Base-by-base conservation (phyloP, 495 filamentous ascomycete species). In the Chaetomium fimeti region DNA sequence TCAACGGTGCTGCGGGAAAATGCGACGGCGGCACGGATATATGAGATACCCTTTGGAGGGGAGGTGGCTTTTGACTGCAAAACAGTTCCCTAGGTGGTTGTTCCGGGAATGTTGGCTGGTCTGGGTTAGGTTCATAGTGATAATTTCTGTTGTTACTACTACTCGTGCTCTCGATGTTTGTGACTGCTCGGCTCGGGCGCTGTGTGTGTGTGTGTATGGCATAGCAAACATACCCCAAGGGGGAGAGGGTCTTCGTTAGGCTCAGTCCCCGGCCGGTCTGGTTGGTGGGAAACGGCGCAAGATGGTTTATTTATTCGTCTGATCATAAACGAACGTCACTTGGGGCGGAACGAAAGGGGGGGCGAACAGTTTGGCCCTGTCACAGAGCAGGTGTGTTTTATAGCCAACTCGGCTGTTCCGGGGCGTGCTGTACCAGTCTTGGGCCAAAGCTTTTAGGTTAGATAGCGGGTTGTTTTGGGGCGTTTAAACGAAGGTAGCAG, bases 141-240 rank as follows among this genome's bases (percentile, higher is more conserved):
- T 66, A 62, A 66, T 66, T 38, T 15, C 47, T 64, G 38, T 29
- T 36, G 40, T 53, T 58, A 53, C 28, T 45, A 22, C 40, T 60
- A 12, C 28, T n/a, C n/a, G n/a, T 24, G 16, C 53, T 47, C 15
- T 13, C 22, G 3, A 13, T 58, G n/a, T 5, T n/a, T 28, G 43
- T 29, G 24, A 52, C 48, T 5, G 7, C 7, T 42, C 16, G 43
- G n/a, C 16, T 49, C 12, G 20, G 45, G 7, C n/a, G 12, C 8
- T 49, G 9, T 49, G 20, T 5, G 45, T 49, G 8, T 18, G 2
- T 49, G 3, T 47, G 42, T 45, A 9, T 40, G 11, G 5, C 38
- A 9, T 3, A 32, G 3, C 29, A 32, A 32, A 32, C 3, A 3
- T 7, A 7, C 12, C 38, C 13, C 38, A 5, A 32, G 28, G 24